Conservation (phyloP, 2,329 filamentous ascomycete genomes). For the Fusarium sp. region DNA sequence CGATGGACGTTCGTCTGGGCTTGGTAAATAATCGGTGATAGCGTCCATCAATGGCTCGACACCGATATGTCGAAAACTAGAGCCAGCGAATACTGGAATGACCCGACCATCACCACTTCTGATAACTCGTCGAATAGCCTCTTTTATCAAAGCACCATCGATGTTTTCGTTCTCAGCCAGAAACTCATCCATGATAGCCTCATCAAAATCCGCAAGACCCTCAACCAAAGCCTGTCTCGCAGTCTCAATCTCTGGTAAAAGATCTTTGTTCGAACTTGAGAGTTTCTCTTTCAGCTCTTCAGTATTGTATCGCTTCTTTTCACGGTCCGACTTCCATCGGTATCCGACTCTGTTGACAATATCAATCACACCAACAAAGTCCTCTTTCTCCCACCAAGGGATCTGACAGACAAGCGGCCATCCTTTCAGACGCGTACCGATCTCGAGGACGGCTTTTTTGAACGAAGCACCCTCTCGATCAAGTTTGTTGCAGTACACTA, state of each 20-base stretch:
- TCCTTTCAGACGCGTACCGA: constrained; percentile 79
- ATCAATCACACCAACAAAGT: constrained; percentile 86
- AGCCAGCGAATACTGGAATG: constrained; percentile 89
- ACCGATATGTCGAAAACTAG: constrained; percentile 93
- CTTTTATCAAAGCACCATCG: constrained; percentile 71
- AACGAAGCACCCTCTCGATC: constrained; percentile 83
- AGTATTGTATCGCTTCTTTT: constrained; percentile 50
- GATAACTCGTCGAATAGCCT: constrained; percentile 78
- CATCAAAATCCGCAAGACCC: constrained; percentile 87
- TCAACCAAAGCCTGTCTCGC: constrained; percentile 85
- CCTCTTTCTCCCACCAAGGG: constrained; percentile 89
- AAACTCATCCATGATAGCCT: constrained; percentile 84
- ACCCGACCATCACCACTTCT: constrained; percentile 74
- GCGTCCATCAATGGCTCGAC: constrained; percentile 92
- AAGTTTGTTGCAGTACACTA: constrained; percentile 82
- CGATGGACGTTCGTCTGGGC: constrained; percentile 81
- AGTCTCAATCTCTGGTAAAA: constrained; percentile 73
- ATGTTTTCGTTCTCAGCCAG: constrained; percentile 82
- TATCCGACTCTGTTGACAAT: constrained; percentile 79
- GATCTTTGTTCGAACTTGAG: constrained; percentile 57
- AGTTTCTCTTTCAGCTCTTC: constrained; percentile 54
- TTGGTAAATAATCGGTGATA: constrained; percentile 86
- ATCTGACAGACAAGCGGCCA: constrained; percentile 95
- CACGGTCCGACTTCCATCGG: constrained; percentile 67
- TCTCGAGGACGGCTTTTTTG: constrained; percentile 84